These are phyloP conservation scores for Pyracantha coccinea DNA, from an alignment of 331 rosid genomes.

Conservation along the genomic window DNA sequence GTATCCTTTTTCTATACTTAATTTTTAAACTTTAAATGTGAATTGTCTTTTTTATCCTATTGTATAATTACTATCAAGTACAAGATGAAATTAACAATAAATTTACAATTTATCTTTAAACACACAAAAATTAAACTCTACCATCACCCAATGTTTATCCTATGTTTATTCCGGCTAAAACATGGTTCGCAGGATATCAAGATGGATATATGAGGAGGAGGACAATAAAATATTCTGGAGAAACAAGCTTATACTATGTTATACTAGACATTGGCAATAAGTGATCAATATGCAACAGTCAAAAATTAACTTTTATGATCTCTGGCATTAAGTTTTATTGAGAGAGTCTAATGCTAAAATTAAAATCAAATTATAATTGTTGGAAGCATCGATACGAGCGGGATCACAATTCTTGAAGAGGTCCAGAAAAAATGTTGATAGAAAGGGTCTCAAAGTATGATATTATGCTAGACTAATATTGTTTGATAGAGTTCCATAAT, in stretches of 20 bases:
- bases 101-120: too few relatives aligned
- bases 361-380: constrained; percentile 20
- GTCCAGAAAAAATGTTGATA: constrained; percentile 20
- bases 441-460: constrained; percentile 25
- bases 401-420: constrained; percentile 38
- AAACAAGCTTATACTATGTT: constrained; percentile 27
- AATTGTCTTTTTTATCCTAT: too few relatives aligned
- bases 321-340: too few relatives aligned
- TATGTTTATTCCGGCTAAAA: too few relatives aligned
- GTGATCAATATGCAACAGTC: background rate
- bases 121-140: too few relatives aligned
- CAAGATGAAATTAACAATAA: too few relatives aligned
- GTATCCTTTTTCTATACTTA: too few relatives aligned
- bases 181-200: constrained; percentile 21
- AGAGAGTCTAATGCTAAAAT: background rate
- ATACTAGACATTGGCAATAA: constrained; percentile 27
- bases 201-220: constrained; percentile 43
- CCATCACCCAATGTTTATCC: too few relatives aligned
- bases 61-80: too few relatives aligned
- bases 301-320: background rate
- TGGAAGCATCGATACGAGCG: constrained; percentile 41
- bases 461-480: too few relatives aligned
- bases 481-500: too few relatives aligned
- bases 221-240: constrained; percentile 23
- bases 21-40: too few relatives aligned